A percentile compares a stretch with the other conserved stretches of the same genome.
phyloP scores from a whole-genome alignment of 345 rosid species.

The Populus alba region DNA sequence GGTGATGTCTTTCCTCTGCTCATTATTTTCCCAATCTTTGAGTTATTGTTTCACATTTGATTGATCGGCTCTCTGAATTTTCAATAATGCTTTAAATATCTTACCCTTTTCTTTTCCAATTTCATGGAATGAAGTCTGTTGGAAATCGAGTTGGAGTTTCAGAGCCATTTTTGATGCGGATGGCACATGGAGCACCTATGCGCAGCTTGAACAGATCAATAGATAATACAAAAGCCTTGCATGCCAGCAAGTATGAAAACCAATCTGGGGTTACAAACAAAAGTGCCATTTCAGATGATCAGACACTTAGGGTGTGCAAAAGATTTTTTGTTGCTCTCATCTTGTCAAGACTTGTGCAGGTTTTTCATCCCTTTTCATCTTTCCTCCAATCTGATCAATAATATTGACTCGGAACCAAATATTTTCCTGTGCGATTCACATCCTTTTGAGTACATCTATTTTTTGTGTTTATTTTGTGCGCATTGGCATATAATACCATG shows the following conservation, averaged over 20 bases:
- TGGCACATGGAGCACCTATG: constrained; percentile 95
- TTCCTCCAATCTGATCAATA: neutral
- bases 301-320: constrained; percentile 80
- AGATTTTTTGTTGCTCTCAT: constrained; percentile 96
- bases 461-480: neutral
- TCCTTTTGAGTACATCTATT: neutral
- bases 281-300: constrained; percentile 62
- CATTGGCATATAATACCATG: neutral
- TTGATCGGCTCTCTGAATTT: neutral
- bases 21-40: neutral
- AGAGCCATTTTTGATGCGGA: constrained; percentile 96
- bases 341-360: constrained; percentile 92
- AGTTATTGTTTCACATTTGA: neutral
- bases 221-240: constrained; percentile 36
- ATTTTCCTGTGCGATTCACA: neutral
- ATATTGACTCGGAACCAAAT: neutral
- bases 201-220: constrained; percentile 44
- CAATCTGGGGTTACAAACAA: constrained; percentile 39
- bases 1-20: neutral
- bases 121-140: constrained; percentile 64
- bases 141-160: constrained; percentile 91
- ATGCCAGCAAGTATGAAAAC: constrained; percentile 39
- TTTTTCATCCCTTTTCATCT: constrained; percentile 21
- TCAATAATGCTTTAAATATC: neutral
- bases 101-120: constrained; percentile 3